Conservation (phyloP, 1,284 basidiomycete species). For the Irpex sp. region DNA sequence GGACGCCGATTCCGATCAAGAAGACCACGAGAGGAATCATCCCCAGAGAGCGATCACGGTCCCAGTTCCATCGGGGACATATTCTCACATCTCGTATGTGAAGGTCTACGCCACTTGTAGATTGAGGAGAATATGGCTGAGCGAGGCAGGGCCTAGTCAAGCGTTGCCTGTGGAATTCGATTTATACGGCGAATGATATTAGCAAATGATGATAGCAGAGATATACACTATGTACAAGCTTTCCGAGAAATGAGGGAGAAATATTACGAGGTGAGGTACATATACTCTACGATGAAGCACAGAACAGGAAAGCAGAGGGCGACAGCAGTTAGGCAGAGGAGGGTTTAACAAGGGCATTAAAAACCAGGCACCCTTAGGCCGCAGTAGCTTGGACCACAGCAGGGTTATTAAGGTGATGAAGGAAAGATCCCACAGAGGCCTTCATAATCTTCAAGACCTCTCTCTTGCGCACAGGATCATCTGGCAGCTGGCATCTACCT, state of each 20-base stretch:
- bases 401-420: conserved; percentile 8
- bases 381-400: background rate
- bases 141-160: conserved; percentile 49
- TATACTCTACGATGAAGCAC: no score
- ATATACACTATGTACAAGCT: no score
- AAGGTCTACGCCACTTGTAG: conserved; percentile 82
- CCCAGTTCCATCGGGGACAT: conserved; percentile 51
- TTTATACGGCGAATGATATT: conserved; percentile 29
- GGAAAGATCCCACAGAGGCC: conserved; percentile 34
- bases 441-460: conserved; percentile 56
- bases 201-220: no score
- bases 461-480: conserved; percentile 45
- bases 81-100: conserved; percentile 66
- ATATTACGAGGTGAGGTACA: no score
- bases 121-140: conserved; percentile 77
- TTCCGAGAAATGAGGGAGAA: no score
- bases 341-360: no score
- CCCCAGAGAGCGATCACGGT: background rate
- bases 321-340: background rate
- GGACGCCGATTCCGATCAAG: conserved; percentile 24
- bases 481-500: conserved; percentile 47
- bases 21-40: conserved; percentile 4
- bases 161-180: conserved; percentile 71
- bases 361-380: no score
- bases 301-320: no score